Evolutionary conservation across 2,329 filamentous ascomycete species (phyloP).

Genomic region (Ceratocystis albifundus): DNA sequence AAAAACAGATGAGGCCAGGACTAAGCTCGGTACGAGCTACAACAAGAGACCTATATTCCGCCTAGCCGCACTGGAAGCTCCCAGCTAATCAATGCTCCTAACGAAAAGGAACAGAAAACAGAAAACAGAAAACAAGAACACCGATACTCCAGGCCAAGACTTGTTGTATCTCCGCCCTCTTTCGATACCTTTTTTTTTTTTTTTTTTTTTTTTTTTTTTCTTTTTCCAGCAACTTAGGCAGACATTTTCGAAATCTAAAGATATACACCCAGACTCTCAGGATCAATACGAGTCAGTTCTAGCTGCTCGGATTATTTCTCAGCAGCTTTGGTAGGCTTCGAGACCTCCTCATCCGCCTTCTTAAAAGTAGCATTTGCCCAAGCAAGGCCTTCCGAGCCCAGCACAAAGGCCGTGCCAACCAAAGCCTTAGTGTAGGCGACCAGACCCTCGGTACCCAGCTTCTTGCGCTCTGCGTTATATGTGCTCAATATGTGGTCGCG

Average conservation of each 20-base stretch:
- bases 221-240: neutral
- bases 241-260: no score
- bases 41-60: neutral
- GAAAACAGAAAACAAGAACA: conserved; percentile 18
- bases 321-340: neutral
- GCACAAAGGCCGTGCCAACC: conserved; percentile 53
- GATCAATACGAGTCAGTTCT: no score
- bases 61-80: neutral
- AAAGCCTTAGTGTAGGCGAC: conserved; percentile 60
- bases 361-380: conserved; percentile 50
- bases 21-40: neutral
- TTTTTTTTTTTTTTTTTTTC: neutral
- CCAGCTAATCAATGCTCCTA: neutral
- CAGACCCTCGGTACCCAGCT: conserved; percentile 50
- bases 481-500: conserved; percentile 49
- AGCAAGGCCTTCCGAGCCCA: conserved; percentile 52
- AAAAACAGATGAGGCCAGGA: conserved; percentile 5
- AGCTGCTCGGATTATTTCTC: neutral
- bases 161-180: neutral
- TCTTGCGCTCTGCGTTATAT: conserved; percentile 50
- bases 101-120: conserved; percentile 20
- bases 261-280: no score
- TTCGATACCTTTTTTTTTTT: neutral
- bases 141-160: conserved; percentile 12
- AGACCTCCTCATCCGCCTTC: conserved; percentile 47